phyloP scores from a whole-genome alignment of 371 early-diverging fungal species.

The Actinomortierella ambigua region DNA sequence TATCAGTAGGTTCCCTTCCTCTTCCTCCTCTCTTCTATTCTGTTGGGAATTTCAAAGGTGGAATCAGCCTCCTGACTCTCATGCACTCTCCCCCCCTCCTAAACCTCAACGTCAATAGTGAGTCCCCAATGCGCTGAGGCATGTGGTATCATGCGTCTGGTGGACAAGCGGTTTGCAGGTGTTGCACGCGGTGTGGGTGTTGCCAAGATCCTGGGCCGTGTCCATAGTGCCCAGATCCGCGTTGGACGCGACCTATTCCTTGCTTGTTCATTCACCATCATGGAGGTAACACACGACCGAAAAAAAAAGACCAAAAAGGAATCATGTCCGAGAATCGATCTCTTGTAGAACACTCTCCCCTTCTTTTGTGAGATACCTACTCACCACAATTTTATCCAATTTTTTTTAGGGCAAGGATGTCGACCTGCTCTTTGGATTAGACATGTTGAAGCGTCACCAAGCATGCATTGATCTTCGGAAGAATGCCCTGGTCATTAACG shows the following conservation, averaged over 20 bases:
- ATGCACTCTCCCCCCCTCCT: too few species aligned
- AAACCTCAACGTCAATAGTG: too few species aligned
- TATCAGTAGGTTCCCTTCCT: slow-evolving; percentile 74
- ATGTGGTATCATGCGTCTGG: slow-evolving; percentile 86
- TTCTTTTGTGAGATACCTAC: too few species aligned
- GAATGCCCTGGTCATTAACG: slow-evolving; percentile 81
- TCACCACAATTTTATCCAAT: too few species aligned
- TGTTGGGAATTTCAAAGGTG: not conserved
- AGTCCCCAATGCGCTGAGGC: slow-evolving; percentile 83
- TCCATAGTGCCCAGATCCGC: slow-evolving; percentile 89
- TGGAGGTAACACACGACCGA: slow-evolving; percentile 78
- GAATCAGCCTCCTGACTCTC: not conserved
- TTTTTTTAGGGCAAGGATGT: slow-evolving; percentile 77
- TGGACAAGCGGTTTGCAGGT: slow-evolving; percentile 91
- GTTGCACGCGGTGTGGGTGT: slow-evolving; percentile 95
- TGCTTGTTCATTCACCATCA: slow-evolving; percentile 90
- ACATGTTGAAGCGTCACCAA: slow-evolving; percentile 89
- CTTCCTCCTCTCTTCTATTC: slow-evolving; percentile 3
- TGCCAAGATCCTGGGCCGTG: slow-evolving; percentile 93
- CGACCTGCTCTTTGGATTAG: slow-evolving; percentile 93
- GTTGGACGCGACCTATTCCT: slow-evolving; percentile 74
- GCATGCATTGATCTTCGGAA: slow-evolving; percentile 90
- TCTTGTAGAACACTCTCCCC: too few species aligned
- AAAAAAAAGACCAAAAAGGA: too few species aligned
- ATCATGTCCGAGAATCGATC: too few species aligned